Base-by-base conservation (phyloP, 805 yeast species). In the Saccharomyces mikatae region DNA sequence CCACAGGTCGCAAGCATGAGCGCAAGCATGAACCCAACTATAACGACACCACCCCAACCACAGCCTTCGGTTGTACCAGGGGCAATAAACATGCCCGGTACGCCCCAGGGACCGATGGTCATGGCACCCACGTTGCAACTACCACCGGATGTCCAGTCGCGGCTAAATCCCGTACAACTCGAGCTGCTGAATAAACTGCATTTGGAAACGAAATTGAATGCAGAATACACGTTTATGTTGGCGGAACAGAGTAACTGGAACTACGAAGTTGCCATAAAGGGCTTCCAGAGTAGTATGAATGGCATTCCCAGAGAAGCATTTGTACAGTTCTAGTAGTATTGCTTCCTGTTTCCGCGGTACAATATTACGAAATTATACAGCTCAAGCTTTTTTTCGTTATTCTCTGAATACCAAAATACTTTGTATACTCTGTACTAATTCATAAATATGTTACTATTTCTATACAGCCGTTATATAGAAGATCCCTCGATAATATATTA, bases 161-260 rank as follows among this genome's bases (percentile, higher is more conserved):
- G 77, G 32, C 71, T 85, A 48, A 76, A 69, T 41, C 76, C 77
- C 0, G 67, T 71, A 6, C 95, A 87, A 66, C 82, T 84, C 58
- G 84, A 83, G 54, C 69, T 89, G 4, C 76, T 88, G 17, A 77
- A 79, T 24, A 84, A 80, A 62, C 71, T 92, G 26, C 80, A 86
- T 71, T 68, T 78, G 28, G 88, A 86, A 58, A 91, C 97, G 0
- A 81, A 83, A 50, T 74, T 91, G 60, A 90, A 80, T 60, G 75
- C 87, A n/a, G 87, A 87, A 62, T 91, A 83, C 68, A 87, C 92
- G 0, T 72, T 83, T 28, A 81, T 91, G 87, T 77, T 94, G 44
- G 85, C 90, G 54, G 90, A 89, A 67, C 96, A 90, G 69, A 89
- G 96, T 63, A 78, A 80, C 53, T 91, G 95, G 91, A 86, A 87